A percentile compares a stretch with the other conserved stretches of the same genome.
These are phyloP conservation scores for Rhizopus delemar DNA, from an alignment of 371 early-diverging fungal genomes.

Conservation along the genomic window DNA sequence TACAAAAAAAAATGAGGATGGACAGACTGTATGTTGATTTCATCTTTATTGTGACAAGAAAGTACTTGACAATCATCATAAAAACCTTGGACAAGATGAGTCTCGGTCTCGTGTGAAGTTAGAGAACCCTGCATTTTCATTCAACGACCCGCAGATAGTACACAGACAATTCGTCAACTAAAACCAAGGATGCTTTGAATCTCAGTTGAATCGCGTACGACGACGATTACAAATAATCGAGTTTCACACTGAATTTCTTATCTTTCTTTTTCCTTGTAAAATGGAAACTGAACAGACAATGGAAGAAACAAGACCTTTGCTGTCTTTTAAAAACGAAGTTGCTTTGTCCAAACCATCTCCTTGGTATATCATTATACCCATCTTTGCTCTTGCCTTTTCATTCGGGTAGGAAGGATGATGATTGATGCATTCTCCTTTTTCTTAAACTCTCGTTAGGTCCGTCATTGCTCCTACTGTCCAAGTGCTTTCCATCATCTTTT, in stretches of 20 bases:
- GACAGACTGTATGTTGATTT: too few relatives aligned
- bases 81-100: too few relatives aligned
- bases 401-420: constrained; percentile 21
- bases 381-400: constrained; percentile 23
- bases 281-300: neutral
- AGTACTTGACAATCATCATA: too few relatives aligned
- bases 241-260: neutral
- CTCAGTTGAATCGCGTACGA: too few relatives aligned
- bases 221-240: too few relatives aligned
- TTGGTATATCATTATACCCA: constrained; percentile 31
- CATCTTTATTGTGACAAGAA: too few relatives aligned
- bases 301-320: constrained; percentile 3
- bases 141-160: too few relatives aligned
- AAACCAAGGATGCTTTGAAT: too few relatives aligned
- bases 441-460: neutral
- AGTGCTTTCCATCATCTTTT: neutral
- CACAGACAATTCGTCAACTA: too few relatives aligned
- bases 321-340: neutral
- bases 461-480: neutral
- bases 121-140: too few relatives aligned
- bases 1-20: too few relatives aligned
- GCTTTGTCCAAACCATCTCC: constrained; percentile 21
- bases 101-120: too few relatives aligned
- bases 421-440: neutral
- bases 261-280: neutral